Evolutionary conservation across 2,329 filamentous ascomycete species (phyloP).

Genomic region (Thermomyces lanuginosus): DNA sequence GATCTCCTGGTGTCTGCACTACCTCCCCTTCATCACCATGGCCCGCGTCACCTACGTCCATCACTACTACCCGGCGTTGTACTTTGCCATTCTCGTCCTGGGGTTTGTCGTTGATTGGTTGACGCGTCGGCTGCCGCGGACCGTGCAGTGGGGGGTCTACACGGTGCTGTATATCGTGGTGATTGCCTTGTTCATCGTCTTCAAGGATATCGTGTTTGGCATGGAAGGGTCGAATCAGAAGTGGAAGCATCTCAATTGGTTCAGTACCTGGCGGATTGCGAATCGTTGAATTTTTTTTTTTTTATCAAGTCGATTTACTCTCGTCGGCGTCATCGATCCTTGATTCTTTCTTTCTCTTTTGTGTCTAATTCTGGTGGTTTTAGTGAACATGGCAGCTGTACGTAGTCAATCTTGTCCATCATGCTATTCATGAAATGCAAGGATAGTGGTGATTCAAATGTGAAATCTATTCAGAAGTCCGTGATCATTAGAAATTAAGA

Average conservation of each 20-base stretch:
- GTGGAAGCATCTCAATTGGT: conserved; percentile 90
- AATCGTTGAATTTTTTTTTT: conserved; percentile 40
- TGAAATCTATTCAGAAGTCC: too few relatives aligned
- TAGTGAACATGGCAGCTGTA: too few relatives aligned
- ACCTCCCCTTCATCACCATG: conserved; percentile 92
- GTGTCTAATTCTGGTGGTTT: too few relatives aligned
- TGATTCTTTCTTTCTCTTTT: too few relatives aligned
- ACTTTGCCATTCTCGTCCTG: conserved; percentile 82
- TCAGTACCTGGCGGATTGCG: conserved; percentile 68
- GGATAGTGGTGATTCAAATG: too few relatives aligned
- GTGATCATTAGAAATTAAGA: too few relatives aligned
- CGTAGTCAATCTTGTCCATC: too few relatives aligned
- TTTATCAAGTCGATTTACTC: too few relatives aligned
- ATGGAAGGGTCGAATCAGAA: conserved; percentile 75
- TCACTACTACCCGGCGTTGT: conserved; percentile 96
- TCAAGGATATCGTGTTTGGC: conserved; percentile 89
- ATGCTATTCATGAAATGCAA: too few relatives aligned
- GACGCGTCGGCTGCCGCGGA: conserved; percentile 48
- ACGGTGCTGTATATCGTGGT: conserved; percentile 54
- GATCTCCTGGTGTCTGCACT: conserved; percentile 90
- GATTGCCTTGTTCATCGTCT: conserved; percentile 72
- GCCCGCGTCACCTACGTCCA: conserved; percentile 97
- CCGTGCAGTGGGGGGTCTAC: conserved; percentile 54
- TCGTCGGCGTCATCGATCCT: too few relatives aligned
- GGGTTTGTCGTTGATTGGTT: conserved; percentile 83